Base-by-base conservation (phyloP, 352 stramenopile species). In the Phytophthora rubi region DNA sequence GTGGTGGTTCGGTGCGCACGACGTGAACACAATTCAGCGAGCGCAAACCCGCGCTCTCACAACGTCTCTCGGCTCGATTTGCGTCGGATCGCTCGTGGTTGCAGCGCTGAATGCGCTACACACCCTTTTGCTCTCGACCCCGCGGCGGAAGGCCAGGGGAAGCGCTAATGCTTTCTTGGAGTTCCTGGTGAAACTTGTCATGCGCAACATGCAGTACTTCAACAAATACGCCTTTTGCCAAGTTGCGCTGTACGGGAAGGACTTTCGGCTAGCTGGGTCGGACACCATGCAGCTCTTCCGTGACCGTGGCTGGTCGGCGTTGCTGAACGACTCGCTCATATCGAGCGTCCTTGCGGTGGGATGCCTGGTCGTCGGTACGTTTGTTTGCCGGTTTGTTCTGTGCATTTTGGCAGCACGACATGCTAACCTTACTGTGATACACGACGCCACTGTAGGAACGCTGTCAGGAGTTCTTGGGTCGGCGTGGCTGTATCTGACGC, bases 151-250 rank as follows among this genome's bases (percentile, higher is more conserved):
- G 65, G 68, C 78, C 6, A 79, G 76, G 28, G 75, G 80, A 6
- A 90, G 81, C 48, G 73, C 83, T 2, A 96, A 96, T 53, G 88
- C 86, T 30, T 96, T 84, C 37, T 73, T 96, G n/a, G 88, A 94
- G 59, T 96, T 87, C 61, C 70, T 96, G 37, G 81, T 94, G 45
- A 77, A 79, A 57, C 63, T 93, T 33, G 82, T 93, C 13, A 83
- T 83, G 49, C 82, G 81, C 51, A 93, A 93, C 62, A 79, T 93
- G 66, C 73, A 89, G 57, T 89, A 91, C 44, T 96, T 93, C 59
- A 96, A 96, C 80, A 96, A 96, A 70, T 96, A 88, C 65, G 89
- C 89, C 3, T 95, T 94, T 60, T 94, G 87, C 54, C 89, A 95
- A 35, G 81, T 96, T 28, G 87, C 87, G 21, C 76, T 96, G n/a